These are phyloP conservation scores for Lagenidium sp. DNA, from an alignment of 352 stramenopile species.

Conservation along the genomic window DNA sequence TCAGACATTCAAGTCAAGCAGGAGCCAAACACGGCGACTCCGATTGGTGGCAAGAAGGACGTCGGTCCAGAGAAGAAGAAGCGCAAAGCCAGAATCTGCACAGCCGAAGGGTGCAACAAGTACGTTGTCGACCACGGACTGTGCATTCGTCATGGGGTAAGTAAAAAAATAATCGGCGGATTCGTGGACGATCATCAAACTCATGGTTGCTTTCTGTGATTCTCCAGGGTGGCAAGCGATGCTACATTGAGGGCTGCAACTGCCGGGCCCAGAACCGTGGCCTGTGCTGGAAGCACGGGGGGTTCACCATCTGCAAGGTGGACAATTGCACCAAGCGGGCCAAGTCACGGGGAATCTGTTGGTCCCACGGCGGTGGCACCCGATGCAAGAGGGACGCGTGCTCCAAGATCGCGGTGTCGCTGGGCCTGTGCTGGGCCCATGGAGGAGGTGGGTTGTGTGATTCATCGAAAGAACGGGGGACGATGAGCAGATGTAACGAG, in stretches of 20 bases:
- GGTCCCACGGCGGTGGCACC: conserved; percentile 5
- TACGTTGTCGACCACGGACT: conserved; percentile 34
- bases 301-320: conserved; percentile 19
- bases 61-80: conserved; percentile 17
- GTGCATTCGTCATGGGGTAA: conserved; percentile 33
- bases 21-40: no score
- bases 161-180: no score
- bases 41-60: no score
- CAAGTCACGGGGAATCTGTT: conserved; percentile 7
- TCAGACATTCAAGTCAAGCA: no score
- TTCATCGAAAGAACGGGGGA: not conserved
- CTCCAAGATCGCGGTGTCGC: conserved; percentile 22
- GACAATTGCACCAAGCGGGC: conserved; percentile 17
- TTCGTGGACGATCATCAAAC: no score
- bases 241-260: conserved; percentile 26
- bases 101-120: conserved; percentile 27
- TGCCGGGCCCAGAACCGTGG: conserved; percentile 28
- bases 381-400: conserved; percentile 20
- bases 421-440: conserved; percentile 31
- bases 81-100: conserved; percentile 30
- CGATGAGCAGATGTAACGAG: no score
- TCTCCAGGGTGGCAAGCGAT: conserved; percentile 26
- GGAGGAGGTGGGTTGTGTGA: conserved; percentile 7
- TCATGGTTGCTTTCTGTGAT: no score
- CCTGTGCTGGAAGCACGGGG: conserved; percentile 27